phyloP scores from a whole-genome alignment of 2,329 filamentous ascomycete species.

The Xylariomycetidae sp. region DNA sequence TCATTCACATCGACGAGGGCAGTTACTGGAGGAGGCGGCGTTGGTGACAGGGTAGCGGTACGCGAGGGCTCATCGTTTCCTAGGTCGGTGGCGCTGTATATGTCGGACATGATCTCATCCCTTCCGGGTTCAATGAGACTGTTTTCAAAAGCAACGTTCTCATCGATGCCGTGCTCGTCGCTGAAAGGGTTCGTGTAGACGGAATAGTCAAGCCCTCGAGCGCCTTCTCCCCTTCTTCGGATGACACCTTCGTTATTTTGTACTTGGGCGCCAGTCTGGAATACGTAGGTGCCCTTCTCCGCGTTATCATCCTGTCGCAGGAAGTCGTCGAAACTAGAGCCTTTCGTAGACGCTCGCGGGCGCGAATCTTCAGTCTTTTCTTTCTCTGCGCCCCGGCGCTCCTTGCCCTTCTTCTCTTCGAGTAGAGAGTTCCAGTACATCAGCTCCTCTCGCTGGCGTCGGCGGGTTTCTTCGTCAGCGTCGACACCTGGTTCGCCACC shows the following conservation, averaged over 20 bases:
- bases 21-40: slow-evolving; percentile 20
- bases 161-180: slow-evolving; percentile 53
- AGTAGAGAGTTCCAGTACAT: slow-evolving; percentile 61
- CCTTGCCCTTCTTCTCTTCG: slow-evolving; percentile 42
- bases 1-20: slow-evolving; percentile 29
- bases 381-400: slow-evolving; percentile 20
- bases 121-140: slow-evolving; percentile 39
- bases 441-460: slow-evolving; percentile 59
- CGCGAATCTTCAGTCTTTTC: slow-evolving; percentile 17
- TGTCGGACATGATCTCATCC: slow-evolving; percentile 47
- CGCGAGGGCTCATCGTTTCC: slow-evolving; percentile 14
- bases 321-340: slow-evolving; percentile 56
- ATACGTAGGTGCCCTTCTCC: slow-evolving; percentile 52
- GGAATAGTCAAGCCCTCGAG: slow-evolving; percentile 41
- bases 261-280: slow-evolving; percentile 50
- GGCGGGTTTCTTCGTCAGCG: slow-evolving; percentile 57
- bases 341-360: slow-evolving; percentile 23
- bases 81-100: slow-evolving; percentile 54
- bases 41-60: slow-evolving; percentile 14
- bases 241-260: slow-evolving; percentile 39
- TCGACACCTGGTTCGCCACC: slow-evolving; percentile 47
- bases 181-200: slow-evolving; percentile 56
- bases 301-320: slow-evolving; percentile 45
- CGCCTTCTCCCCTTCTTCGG: slow-evolving; percentile 45
- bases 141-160: slow-evolving; percentile 35